Percentiles rank a stretch among this genome's conserved stretches.
Evolutionary conservation across 164 flowering plant species (phyloP).

Genomic region (Vitis rotundifolia): DNA sequence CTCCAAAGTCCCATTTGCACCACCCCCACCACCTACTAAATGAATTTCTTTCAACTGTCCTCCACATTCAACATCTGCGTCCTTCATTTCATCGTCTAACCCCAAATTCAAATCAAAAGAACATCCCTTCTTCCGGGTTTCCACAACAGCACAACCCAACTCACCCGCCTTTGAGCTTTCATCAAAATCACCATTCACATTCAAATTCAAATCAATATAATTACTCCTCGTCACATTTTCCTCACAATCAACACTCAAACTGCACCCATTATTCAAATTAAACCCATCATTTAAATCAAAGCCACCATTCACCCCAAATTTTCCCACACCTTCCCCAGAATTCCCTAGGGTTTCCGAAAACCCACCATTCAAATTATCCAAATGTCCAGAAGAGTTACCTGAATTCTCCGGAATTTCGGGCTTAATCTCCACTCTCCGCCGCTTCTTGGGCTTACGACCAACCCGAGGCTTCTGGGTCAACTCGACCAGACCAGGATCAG

Average conservation of each 20-base stretch:
- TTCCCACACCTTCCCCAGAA: constrained; percentile 5
- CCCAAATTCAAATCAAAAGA: constrained; percentile 65
- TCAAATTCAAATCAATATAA: constrained; percentile 56
- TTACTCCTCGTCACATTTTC: constrained; percentile 8
- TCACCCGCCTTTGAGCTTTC: constrained; percentile 21
- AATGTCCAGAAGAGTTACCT: constrained; percentile 23
- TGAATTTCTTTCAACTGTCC: constrained; percentile 4
- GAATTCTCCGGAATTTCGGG: constrained; percentile 5
- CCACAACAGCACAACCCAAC: constrained; percentile 7
- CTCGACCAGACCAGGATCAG: not conserved
- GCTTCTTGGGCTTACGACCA: constrained; percentile 45
- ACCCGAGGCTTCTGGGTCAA: constrained; percentile 11
- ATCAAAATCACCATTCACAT: constrained; percentile 32
- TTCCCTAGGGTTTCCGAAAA: constrained; percentile 13
- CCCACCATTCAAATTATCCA: constrained; percentile 23
- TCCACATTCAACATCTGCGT: constrained; percentile 10
- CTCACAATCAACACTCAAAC: constrained; percentile 4
- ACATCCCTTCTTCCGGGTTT: constrained; percentile 17
- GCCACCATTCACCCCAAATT: constrained; percentile 4
- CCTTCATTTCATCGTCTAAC: constrained; percentile 30
- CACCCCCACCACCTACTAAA: constrained; percentile 1
- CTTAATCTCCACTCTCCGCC: constrained; percentile 30
- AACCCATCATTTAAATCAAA: constrained; percentile 40
- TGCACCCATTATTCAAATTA: constrained; percentile 14
- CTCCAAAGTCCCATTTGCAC: constrained; percentile 16